Evolutionary conservation across 352 stramenopile genomes (phyloP).

Genomic region (Phytophthora macrochlamydospora): DNA sequence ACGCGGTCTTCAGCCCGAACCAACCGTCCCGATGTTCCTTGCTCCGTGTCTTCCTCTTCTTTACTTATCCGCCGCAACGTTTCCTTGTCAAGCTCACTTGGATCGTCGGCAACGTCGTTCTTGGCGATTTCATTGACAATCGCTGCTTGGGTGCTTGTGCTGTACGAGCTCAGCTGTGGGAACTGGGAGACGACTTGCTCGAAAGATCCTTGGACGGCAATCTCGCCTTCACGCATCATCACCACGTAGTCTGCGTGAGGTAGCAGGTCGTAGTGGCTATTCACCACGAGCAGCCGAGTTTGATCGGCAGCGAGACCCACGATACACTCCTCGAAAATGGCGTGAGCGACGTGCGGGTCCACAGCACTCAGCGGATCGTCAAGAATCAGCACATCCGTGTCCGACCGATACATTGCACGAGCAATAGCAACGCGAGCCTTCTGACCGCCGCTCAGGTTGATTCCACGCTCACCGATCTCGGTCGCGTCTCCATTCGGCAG

Average conservation of each 20-base stretch:
- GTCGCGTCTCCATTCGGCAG: slow-evolving; percentile 60
- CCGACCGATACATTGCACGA: slow-evolving; percentile 87
- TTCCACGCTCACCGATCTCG: slow-evolving; percentile 61
- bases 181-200: slow-evolving; percentile 55
- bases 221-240: slow-evolving; percentile 69
- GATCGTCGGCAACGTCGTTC: not conserved
- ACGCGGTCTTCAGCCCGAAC: slow-evolving; percentile 37
- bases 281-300: slow-evolving; percentile 92
- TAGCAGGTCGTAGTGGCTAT: slow-evolving; percentile 91
- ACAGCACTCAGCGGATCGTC: slow-evolving; percentile 95
- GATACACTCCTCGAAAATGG: slow-evolving; percentile 93
- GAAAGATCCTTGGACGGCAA: slow-evolving; percentile 82
- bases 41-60: not conserved
- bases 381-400: slow-evolving; percentile 91
- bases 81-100: not conserved
- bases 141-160: not conserved
- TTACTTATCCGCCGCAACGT: not conserved
- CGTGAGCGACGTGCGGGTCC: slow-evolving; percentile 93
- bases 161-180: slow-evolving; percentile 17
- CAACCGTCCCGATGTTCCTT: slow-evolving; percentile 1
- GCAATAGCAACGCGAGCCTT: slow-evolving; percentile 87
- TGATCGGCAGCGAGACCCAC: slow-evolving; percentile 49
- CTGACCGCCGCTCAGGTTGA: slow-evolving; percentile 64
- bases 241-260: slow-evolving; percentile 56
- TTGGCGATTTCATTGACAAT: not conserved